These are phyloP conservation scores for Globisporangium abappressorium DNA, from an alignment of 352 stramenopile genomes.

Conservation along the genomic window DNA sequence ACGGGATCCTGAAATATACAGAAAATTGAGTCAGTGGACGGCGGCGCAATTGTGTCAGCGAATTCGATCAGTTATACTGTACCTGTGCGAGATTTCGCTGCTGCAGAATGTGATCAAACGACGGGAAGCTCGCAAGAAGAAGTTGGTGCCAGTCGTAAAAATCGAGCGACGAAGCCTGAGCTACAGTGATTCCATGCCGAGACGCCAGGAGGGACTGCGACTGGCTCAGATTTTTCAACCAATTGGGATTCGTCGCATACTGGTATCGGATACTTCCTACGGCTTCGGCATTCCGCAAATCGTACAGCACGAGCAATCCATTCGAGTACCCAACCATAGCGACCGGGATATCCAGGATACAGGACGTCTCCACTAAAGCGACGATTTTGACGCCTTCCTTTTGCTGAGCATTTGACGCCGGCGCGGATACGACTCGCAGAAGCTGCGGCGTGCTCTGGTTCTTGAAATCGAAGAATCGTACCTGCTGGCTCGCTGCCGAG, in stretches of 20 bases:
- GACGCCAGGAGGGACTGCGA: constrained; percentile 5
- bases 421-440: constrained; percentile 29
- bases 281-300: constrained; percentile 38
- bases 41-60: not conserved
- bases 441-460: constrained; percentile 24
- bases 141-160: constrained; percentile 45
- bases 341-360: constrained; percentile 33
- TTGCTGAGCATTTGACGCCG: constrained; percentile 9
- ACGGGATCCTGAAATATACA: not conserved
- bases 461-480: constrained; percentile 45
- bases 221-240: not conserved
- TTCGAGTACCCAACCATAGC: constrained; percentile 43
- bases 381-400: constrained; percentile 6
- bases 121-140: constrained; percentile 32
- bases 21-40: not conserved
- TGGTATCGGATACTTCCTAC: constrained; percentile 34
- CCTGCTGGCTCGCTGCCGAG: constrained; percentile 29
- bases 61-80: not conserved
- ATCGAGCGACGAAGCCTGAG: constrained; percentile 15
- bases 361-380: constrained; percentile 17
- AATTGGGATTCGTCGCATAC: not conserved
- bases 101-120: constrained; percentile 21
- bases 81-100: constrained; percentile 24
- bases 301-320: constrained; percentile 43
- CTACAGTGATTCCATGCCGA: not conserved